Base-by-base conservation (phyloP, 177 flowering plant species). In the Vitis hybrid region DNA sequence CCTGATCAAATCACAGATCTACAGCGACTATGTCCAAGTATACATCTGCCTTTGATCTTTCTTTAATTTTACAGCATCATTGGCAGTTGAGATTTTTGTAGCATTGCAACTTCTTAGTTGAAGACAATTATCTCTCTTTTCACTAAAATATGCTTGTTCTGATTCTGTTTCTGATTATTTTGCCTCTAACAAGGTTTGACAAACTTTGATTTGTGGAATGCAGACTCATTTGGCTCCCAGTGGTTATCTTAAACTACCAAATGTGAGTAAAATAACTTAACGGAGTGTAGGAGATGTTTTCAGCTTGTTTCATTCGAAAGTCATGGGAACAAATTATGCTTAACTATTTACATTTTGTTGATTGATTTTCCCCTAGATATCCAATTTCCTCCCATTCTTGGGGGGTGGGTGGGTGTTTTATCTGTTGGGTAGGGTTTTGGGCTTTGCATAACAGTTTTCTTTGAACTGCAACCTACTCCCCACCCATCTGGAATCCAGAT, bases 191-290 rank as follows among this genome's bases (percentile, higher is more conserved):
- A 64, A 70, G 20, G 62, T 12, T 69, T 60, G 59, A 59, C 47
- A 53, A 52, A 58, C 55, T 52, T 61, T 68, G 55, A 18, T 71
- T 59, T 71, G 66, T 71, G 65, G 64, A 53, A 70, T 78, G 84
- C 91, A 92, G 99, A 88, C 62, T 70, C 97, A 93, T 75, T 78
- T 95, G 87, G 99, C 99, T 80, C 99, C 99, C 49, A 87, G 94
- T 75, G 97, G 97, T 70, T 95, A 87, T 76, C 84, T 93, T 44
- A 95, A 95, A 79, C 73, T 95, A 53, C 98, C 97, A 62, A 89
- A 82, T 73, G 99, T 95, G 75, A 88, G 98, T 58, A 62, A 70
- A 38, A 31, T 64, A 49, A 10, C 49, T 44, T 64, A 1, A 9
- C 18, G 0, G 53, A 7, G 13, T 44, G 15, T 18, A 38, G 24